Evolutionary conservation across 371 early-diverging fungal genomes (phyloP).

Genomic region (Haplosporangium sp.): DNA sequence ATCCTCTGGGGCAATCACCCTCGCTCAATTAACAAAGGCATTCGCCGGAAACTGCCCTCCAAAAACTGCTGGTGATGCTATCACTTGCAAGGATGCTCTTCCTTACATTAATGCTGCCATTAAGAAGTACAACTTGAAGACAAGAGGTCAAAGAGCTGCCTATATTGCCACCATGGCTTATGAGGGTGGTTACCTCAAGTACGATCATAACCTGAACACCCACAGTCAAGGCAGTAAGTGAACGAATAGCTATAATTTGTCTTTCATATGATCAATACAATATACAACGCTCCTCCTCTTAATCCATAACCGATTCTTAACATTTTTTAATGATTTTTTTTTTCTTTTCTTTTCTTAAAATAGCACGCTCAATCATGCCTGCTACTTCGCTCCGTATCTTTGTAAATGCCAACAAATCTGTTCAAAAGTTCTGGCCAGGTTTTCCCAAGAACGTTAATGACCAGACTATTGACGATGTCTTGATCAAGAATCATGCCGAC

Average conservation of each 20-base stretch:
- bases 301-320: too few species aligned
- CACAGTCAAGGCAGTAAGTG: conserved; percentile 47
- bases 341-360: not conserved
- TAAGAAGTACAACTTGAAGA: conserved; percentile 38
- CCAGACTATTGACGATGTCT: conserved; percentile 25
- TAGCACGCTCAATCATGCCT: conserved; percentile 49
- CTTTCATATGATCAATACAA: not conserved
- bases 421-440: conserved; percentile 25
- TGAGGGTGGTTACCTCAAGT: conserved; percentile 40
- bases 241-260: not conserved
- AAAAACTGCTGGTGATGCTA: conserved; percentile 30
- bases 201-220: conserved; percentile 33
- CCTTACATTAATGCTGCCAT: conserved; percentile 52
- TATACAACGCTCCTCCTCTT: too few species aligned
- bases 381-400: conserved; percentile 23
- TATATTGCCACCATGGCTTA: conserved; percentile 49
- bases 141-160: conserved; percentile 50
- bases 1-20: conserved; percentile 7
- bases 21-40: conserved; percentile 32
- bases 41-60: conserved; percentile 36
- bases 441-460: conserved; percentile 20
- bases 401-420: conserved; percentile 27
- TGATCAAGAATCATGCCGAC: conserved; percentile 41
- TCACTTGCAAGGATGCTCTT: conserved; percentile 46
- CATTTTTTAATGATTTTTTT: too few species aligned